A percentile compares a stretch with the other conserved stretches of the same genome.
Evolutionary conservation across 768 basidiomycete species (phyloP).

Genomic region (Trametes maxima): DNA sequence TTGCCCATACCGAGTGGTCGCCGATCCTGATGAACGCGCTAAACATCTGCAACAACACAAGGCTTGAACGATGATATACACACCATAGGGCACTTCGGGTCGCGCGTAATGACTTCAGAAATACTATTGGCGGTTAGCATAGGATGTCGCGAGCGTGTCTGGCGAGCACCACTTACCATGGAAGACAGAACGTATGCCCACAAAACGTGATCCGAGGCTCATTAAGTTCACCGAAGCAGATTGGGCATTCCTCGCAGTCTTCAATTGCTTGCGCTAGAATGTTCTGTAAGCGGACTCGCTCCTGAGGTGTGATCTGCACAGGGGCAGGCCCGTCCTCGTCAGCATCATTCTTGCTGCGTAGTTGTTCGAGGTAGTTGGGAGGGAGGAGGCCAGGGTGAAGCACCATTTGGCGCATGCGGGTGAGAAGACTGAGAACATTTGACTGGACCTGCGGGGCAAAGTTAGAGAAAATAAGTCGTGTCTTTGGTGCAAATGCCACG

Average conservation of each 20-base stretch:
- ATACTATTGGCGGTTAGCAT: constrained; percentile 47
- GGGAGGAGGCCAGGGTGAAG: constrained; percentile 81
- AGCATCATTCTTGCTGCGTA: constrained; percentile 42
- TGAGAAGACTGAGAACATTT: constrained; percentile 80
- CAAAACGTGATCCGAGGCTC: constrained; percentile 78
- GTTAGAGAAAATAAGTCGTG: background rate
- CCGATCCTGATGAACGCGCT: constrained; percentile 58
- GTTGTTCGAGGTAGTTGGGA: constrained; percentile 64
- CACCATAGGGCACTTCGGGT: constrained; percentile 85
- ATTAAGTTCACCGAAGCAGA: constrained; percentile 62
- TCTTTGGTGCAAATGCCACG: constrained; percentile 1
- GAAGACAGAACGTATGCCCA: constrained; percentile 62
- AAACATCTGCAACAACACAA: background rate
- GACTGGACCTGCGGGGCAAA: constrained; percentile 52
- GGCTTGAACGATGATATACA: background rate
- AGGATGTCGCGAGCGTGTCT: too few relatives aligned
- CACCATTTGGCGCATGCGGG: constrained; percentile 80
- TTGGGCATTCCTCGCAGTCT: constrained; percentile 81
- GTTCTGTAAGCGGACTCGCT: constrained; percentile 56
- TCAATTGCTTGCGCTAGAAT: constrained; percentile 69
- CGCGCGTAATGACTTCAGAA: constrained; percentile 65
- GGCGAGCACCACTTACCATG: too few relatives aligned
- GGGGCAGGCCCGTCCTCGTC: constrained; percentile 35
- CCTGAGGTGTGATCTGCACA: constrained; percentile 48
- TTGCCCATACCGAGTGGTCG: constrained; percentile 55